Base-by-base conservation (phyloP, 2,329 filamentous ascomycete species). In the Cordyceps pruinosa region DNA sequence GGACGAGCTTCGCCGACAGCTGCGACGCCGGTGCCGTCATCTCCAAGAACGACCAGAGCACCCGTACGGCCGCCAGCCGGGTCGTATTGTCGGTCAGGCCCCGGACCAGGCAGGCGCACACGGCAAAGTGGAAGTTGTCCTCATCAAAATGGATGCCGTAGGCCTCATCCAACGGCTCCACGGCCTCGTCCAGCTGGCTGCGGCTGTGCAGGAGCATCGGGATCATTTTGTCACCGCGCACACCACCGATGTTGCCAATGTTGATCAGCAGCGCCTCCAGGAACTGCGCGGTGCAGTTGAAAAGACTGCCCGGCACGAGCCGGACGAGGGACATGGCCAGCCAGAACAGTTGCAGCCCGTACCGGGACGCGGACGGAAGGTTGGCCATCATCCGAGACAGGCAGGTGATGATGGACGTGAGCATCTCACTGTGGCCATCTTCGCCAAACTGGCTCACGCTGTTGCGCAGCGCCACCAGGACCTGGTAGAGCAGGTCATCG, bases 351-450 rank as follows among this genome's bases (percentile, higher is more conserved):
- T 88, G 85, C 34, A 86, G 71, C 0, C 85, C 83, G 64, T 88
- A 88, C 32, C 85, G 79, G 28, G 85, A 88, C 10, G 84, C 78
- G 3, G 83, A 80, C 6, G 83, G 82, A 21, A 88, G 75, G 65
- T 88, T 87, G 17, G 81, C 76, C 77, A 88, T 86, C 84, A 88
- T 87, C 67, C 86, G 87, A 12, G 85, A 86, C 45, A 88, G 68
- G 3, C 83, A 81, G 2, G 82, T 85, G 23, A 87, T 78, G 55
- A 88, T 87, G 6, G 85, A 82, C 34, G 86, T 79, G 30, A 88
- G 76, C 84, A 88, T 86, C 63, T 88, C 85, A 61, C 77, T 82
- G 64, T 81, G 84, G 57, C 76, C 79, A 57, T 86, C 84, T 57
- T 86, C 83, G 45, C 81, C 79, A 64, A 86, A 87, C 28, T 84